These are phyloP conservation scores for Didymosphaeria variabile DNA, from an alignment of 2,329 filamentous ascomycete genomes.

Conservation along the genomic window DNA sequence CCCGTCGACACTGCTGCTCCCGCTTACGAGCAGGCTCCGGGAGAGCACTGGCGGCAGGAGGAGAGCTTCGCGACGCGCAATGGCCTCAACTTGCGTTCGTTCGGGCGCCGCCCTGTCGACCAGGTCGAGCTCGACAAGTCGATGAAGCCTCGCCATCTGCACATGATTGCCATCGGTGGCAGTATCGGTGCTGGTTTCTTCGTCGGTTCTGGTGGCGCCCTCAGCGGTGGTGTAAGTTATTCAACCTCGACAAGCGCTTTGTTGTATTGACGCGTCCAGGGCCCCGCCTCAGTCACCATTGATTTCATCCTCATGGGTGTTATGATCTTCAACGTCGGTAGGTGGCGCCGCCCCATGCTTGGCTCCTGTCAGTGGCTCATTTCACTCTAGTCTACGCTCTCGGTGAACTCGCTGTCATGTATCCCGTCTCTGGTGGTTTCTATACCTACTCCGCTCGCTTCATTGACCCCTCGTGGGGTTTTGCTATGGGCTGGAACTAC, in stretches of 20 bases:
- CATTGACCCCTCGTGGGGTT: slow-evolving; percentile 58
- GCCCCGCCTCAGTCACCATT: slow-evolving; percentile 45
- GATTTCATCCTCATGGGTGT: slow-evolving; percentile 53
- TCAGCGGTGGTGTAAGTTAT: slow-evolving; percentile 60
- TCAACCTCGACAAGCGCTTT: neutral
- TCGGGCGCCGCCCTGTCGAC: slow-evolving; percentile 43
- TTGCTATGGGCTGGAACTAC: slow-evolving; percentile 50
- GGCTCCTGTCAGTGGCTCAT: slow-evolving; percentile 43
- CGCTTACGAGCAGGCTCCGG: slow-evolving; percentile 19
- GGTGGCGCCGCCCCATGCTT: slow-evolving; percentile 29
- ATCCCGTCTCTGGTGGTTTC: slow-evolving; percentile 63
- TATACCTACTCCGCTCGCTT: slow-evolving; percentile 61
- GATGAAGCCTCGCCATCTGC: slow-evolving; percentile 67
- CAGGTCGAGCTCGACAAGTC: slow-evolving; percentile 47
- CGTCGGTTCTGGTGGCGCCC: slow-evolving; percentile 66
- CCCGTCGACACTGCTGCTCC: slow-evolving; percentile 25
- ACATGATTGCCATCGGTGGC: slow-evolving; percentile 71
- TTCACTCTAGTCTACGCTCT: slow-evolving; percentile 60
- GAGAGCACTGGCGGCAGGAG: slow-evolving; percentile 39
- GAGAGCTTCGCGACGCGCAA: slow-evolving; percentile 49
- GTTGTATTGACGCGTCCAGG: slow-evolving; percentile 27
- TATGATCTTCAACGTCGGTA: slow-evolving; percentile 52
- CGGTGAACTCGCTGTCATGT: slow-evolving; percentile 66
- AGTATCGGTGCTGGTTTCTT: slow-evolving; percentile 72
- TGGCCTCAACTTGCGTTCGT: slow-evolving; percentile 46